These are phyloP conservation scores for Pseudogymnoascus sp. DNA, from an alignment of 2,329 filamentous ascomycete species.

Conservation along the genomic window DNA sequence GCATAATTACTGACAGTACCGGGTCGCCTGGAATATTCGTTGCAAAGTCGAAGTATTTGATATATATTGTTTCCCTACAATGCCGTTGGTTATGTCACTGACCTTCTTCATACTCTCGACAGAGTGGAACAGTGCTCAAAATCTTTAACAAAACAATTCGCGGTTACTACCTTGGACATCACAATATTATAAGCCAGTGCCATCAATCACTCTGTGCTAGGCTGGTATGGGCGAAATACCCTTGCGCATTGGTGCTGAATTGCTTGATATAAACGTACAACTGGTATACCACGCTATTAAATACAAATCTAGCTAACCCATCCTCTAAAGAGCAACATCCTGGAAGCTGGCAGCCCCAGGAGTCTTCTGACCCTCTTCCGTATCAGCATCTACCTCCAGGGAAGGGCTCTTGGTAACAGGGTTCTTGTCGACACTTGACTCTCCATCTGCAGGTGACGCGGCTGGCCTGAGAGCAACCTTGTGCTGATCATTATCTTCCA, in stretches of 20 bases:
- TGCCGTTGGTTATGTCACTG: neutral
- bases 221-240: neutral
- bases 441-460: slow-evolving; percentile 23
- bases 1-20: neutral
- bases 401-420: slow-evolving; percentile 4
- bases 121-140: neutral
- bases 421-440: slow-evolving; percentile 12
- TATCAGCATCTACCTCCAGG: slow-evolving; percentile 10
- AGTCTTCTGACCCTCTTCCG: slow-evolving; percentile 26
- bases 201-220: neutral
- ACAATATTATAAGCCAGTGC: neutral
- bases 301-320: neutral
- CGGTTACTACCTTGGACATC: neutral
- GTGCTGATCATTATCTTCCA: slow-evolving; percentile 47
- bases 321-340: slow-evolving; percentile 47
- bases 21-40: neutral
- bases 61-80: neutral
- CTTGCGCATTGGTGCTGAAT: neutral
- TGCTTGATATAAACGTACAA: slow-evolving; percentile 6
- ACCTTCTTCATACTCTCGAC: neutral
- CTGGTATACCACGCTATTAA: slow-evolving; percentile 9
- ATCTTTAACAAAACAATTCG: neutral
- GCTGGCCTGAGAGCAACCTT: slow-evolving; percentile 42
- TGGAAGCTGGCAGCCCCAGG: slow-evolving; percentile 53
- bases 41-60: neutral